These are phyloP conservation scores for Berkeleyomyces basicola DNA, from an alignment of 2,329 filamentous ascomycete genomes.

Conservation along the genomic window DNA sequence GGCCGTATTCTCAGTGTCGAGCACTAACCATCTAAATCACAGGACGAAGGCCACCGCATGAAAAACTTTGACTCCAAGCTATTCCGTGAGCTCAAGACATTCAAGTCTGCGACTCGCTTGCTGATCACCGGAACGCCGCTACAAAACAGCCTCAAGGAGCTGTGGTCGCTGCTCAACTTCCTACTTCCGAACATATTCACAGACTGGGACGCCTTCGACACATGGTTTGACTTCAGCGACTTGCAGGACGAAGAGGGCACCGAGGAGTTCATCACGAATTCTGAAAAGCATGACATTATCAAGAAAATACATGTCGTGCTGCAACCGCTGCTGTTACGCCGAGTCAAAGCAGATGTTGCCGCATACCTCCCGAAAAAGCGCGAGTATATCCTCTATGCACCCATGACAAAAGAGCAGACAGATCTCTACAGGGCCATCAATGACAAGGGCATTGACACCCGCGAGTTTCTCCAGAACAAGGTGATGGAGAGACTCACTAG, in stretches of 20 bases:
- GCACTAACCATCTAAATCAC: neutral
- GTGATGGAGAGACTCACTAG: constrained; percentile 44
- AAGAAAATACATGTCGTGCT: constrained; percentile 82
- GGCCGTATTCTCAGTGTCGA: neutral
- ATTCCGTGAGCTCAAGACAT: constrained; percentile 74
- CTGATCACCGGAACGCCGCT: constrained; percentile 89
- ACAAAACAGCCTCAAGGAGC: constrained; percentile 85
- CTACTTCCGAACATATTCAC: constrained; percentile 84
- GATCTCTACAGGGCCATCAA: constrained; percentile 62
- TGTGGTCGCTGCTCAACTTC: constrained; percentile 93
- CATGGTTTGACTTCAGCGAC: constrained; percentile 94
- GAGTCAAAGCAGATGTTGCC: constrained; percentile 88
- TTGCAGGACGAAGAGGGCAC: constrained; percentile 69
- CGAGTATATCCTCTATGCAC: constrained; percentile 89
- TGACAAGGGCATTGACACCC: constrained; percentile 40
- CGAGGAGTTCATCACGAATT: constrained; percentile 62
- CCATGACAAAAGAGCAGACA: constrained; percentile 77
- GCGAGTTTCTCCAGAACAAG: constrained; percentile 70
- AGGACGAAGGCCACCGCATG: constrained; percentile 91
- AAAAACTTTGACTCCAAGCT: constrained; percentile 93
- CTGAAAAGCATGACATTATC: constrained; percentile 35
- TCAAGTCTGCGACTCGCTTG: constrained; percentile 76
- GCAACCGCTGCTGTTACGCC: constrained; percentile 73
- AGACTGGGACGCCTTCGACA: constrained; percentile 80
- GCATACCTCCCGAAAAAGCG: constrained; percentile 85